Evolutionary conservation across 441 rosid genomes (phyloP).

Genomic region (Sinapis alba): DNA sequence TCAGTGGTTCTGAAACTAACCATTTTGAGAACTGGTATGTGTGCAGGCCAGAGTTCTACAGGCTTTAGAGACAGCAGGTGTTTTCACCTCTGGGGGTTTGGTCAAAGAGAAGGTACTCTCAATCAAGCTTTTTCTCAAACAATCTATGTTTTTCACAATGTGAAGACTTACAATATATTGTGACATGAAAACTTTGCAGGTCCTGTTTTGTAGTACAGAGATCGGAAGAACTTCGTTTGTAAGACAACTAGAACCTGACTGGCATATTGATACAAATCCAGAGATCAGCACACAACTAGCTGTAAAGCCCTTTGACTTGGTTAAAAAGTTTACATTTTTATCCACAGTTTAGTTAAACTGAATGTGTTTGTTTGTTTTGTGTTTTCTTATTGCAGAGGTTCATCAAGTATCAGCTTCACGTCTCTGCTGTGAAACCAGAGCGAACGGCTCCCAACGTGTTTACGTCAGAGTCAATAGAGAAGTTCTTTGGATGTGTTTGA

Average conservation of each 20-base stretch:
- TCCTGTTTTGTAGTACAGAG: conserved; percentile 95
- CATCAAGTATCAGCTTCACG: conserved; percentile 93
- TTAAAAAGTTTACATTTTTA: not conserved
- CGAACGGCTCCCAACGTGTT: conserved; percentile 70
- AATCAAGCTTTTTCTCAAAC: not conserved
- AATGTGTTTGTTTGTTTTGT: too few relatives aligned
- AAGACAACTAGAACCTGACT: conserved; percentile 95
- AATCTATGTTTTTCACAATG: not conserved
- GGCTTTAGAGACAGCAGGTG: conserved; percentile 90
- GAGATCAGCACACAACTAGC: conserved; percentile 81
- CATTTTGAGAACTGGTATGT: conserved; percentile 31
- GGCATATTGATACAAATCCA: conserved; percentile 92
- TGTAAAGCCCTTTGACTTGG: conserved; percentile 45
- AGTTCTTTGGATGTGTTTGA: conserved; percentile 78
- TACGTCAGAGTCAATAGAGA: conserved; percentile 78
- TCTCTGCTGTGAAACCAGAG: conserved; percentile 64
- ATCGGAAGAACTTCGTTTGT: conserved; percentile 90
- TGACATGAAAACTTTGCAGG: conserved; percentile 54
- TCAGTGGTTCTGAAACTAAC: conserved; percentile 5
- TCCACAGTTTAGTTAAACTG: not conserved
- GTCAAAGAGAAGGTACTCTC: conserved; percentile 77
- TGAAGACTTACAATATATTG: not conserved
- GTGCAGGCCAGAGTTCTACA: conserved; percentile 79
- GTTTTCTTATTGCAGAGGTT: conserved; percentile 36
- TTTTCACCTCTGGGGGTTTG: conserved; percentile 92